Evolutionary conservation across 2,329 filamentous ascomycete species (phyloP), one percentile per base, ranked within the genome.

Genomic region (Ascochyta viciae-villosae): DNA sequence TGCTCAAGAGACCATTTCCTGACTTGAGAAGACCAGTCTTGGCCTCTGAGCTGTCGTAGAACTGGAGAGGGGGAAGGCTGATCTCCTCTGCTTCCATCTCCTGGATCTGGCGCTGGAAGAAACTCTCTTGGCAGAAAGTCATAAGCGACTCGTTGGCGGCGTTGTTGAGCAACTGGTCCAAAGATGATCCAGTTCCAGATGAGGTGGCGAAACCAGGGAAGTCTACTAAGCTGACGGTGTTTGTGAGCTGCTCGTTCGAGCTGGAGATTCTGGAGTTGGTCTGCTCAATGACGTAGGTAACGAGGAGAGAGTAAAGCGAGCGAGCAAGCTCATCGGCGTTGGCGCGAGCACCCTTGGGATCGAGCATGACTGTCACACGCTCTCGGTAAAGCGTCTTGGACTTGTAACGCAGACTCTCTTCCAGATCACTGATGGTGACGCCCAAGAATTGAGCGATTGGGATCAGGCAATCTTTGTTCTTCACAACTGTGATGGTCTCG

Each of bases 281-380:
- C 54, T 83, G 89, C 78, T 99, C 95, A 66, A 98, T 91, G 35
- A 99, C 88, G 76, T 93, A 97, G 15, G 94, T 92, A 13, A 98
- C 94, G 6, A 99, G 82, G 8, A 99, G 86, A 5, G 93, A 94
- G 78, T 99, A 99, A 0, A 99, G 81, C 0, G 94, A 97, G 47
- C 94, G 86, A 4, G 95, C 93, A 44, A 99, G 85, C 76, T 98
- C 95, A 71, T 98, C 93, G 15, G 95, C 95, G 66, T 97, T 97
- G 35, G 87, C 89, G 46, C 92, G 89, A 41, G 95, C 95, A 35
- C 95, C 95, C 54, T 87, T 88, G 6, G 94, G 91, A 71, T 99
- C 95, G 31, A 99, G 85, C 93, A 99, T 96, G 63, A 99, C 91
- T 0, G 95, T 99, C n/a, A 99, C 95, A 50, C 95, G 89, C 81